Evolutionary conservation across 768 basidiomycete species (phyloP).

Genomic region (Tephrocybe rancida): DNA sequence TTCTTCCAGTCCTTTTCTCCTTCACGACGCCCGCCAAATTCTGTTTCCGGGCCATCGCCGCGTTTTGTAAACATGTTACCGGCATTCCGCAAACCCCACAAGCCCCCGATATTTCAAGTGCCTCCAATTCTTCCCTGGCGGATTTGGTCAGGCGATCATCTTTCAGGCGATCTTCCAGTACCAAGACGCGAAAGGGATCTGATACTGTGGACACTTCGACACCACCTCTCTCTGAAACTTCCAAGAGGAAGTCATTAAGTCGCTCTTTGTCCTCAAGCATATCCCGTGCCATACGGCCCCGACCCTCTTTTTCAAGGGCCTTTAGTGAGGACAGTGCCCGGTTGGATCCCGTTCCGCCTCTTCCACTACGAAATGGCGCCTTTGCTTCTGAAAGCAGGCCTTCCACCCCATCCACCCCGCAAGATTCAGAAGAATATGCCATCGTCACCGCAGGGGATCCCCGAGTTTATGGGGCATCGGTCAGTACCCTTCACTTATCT

Average conservation of each 20-base stretch:
- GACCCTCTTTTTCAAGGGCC: constrained; percentile 8
- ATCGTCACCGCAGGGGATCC: constrained; percentile 67
- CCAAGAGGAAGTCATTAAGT: constrained; percentile 18
- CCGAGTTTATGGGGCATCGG: constrained; percentile 55
- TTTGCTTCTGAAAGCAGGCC: constrained; percentile 20
- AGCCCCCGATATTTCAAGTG: constrained; percentile 5
- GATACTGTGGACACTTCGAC: neutral
- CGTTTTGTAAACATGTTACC: constrained; percentile 68
- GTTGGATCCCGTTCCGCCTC: neutral
- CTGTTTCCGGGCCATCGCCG: constrained; percentile 77
- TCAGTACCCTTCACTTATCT: constrained; percentile 24
- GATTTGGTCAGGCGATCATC: constrained; percentile 13
- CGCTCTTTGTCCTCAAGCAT: constrained; percentile 25
- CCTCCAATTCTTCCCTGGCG: constrained; percentile 6
- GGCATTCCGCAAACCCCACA: constrained; percentile 36
- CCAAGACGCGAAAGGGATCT: neutral
- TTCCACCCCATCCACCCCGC: constrained; percentile 13
- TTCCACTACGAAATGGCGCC: constrained; percentile 4
- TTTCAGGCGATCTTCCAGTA: constrained; percentile 3
- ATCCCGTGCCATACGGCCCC: constrained; percentile 16
- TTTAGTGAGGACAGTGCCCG: neutral
- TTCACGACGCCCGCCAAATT: constrained; percentile 81
- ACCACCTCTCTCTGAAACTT: neutral
- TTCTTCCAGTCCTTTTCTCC: constrained; percentile 72
- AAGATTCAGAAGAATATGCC: constrained; percentile 24